Conservation (phyloP, 345 rosid species). For the Eucalyptus microcorys region DNA sequence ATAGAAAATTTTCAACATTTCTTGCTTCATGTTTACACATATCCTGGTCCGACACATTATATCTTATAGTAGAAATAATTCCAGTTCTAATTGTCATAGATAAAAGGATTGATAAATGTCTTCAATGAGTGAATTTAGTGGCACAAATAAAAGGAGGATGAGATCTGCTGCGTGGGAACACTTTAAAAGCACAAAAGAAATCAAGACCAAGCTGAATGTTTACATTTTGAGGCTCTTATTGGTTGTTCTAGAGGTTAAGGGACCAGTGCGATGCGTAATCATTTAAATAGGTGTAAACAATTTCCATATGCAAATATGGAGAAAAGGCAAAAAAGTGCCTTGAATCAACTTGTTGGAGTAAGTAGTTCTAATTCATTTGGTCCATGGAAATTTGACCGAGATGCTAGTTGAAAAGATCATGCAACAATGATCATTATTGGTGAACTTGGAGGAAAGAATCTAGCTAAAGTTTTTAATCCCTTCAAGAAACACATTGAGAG, state of each 20-base stretch:
- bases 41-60: too few species aligned
- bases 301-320: not conserved
- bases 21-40: too few species aligned
- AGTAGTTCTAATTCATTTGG: not conserved
- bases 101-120: too few species aligned
- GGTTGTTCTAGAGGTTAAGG: not conserved
- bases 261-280: not conserved
- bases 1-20: too few species aligned
- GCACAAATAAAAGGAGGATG: not conserved
- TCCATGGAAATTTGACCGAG: not conserved
- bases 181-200: not conserved
- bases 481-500: not conserved
- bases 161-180: not conserved
- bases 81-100: too few species aligned
- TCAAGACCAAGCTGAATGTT: not conserved
- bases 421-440: not conserved
- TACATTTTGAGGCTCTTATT: not conserved
- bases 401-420: not conserved
- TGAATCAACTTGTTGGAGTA: not conserved
- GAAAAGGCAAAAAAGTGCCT: not conserved
- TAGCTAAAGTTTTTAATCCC: too few species aligned
- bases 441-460: not conserved
- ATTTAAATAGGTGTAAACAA: not conserved
- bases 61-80: too few species aligned
- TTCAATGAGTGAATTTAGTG: too few species aligned